phyloP scores from a whole-genome alignment of 768 basidiomycete species.

The Leccinellum rugosiceps region DNA sequence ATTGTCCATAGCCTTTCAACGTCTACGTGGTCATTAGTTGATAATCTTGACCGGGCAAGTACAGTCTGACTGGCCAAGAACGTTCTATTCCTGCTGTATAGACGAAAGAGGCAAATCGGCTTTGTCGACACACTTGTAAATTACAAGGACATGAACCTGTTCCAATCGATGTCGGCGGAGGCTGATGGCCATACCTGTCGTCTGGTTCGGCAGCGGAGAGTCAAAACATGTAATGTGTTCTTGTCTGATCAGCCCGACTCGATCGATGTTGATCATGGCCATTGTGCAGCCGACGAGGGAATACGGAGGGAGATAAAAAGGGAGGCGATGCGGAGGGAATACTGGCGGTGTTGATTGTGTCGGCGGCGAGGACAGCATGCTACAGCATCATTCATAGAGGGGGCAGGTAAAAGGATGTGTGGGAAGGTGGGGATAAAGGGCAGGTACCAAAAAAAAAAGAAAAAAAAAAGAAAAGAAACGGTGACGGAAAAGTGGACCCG shows the following conservation, averaged over 20 bases:
- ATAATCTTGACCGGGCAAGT: too few relatives aligned
- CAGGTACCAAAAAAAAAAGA: slow-evolving; percentile 7
- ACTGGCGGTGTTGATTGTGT: slow-evolving; percentile 4
- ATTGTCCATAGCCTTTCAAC: too few relatives aligned
- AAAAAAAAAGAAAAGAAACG: neutral
- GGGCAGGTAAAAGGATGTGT: neutral
- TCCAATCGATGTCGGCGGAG: neutral
- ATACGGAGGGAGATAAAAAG: neutral
- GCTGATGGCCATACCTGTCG: neutral
- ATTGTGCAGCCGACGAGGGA: neutral
- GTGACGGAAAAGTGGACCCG: slow-evolving; percentile 25
- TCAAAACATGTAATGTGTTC: too few relatives aligned
- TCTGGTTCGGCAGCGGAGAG: too few relatives aligned
- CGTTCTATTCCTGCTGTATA: too few relatives aligned
- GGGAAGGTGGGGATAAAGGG: slow-evolving; percentile 20
- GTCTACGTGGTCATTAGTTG: too few relatives aligned
- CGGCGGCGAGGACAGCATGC: neutral
- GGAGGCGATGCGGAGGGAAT: slow-evolving; percentile 2
- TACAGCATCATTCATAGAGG: neutral
- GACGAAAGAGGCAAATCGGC: too few relatives aligned
- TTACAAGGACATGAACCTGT: too few relatives aligned
- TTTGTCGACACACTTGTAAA: too few relatives aligned
- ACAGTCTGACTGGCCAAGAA: too few relatives aligned
- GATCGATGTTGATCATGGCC: too few relatives aligned
- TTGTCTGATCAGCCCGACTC: too few relatives aligned